A percentile compares a stretch with the other conserved stretches of the same genome.
phyloP scores from a whole-genome alignment of 139 green algal genomes.

The Chlorella sorokiniana region DNA sequence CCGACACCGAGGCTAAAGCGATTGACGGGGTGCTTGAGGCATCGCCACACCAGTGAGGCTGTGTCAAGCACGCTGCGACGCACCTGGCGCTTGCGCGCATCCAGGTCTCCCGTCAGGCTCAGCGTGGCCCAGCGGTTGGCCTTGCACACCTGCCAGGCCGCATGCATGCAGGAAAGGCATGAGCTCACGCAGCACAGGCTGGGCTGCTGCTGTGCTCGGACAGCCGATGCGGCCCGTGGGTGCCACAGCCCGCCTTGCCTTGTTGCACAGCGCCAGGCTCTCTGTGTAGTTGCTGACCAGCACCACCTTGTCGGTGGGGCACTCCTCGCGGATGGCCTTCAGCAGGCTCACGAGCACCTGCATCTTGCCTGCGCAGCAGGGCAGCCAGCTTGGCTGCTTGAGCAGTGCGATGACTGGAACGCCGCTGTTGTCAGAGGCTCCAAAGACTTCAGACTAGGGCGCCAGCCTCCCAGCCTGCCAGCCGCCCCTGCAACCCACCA shows the following conservation, averaged over 20 bases:
- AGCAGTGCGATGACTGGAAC: background rate
- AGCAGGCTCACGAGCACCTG: conserved; percentile 65
- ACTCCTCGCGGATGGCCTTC: conserved; percentile 46
- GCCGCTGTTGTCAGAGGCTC: too few species aligned
- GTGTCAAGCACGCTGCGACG: background rate
- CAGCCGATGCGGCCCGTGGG: background rate
- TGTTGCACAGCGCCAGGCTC: conserved; percentile 84
- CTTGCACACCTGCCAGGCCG: conserved; percentile 69
- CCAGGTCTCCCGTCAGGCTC: conserved; percentile 86
- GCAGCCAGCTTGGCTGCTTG: background rate
- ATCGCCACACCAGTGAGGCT: too few species aligned
- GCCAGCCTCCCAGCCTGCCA: background rate
- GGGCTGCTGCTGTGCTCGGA: background rate
- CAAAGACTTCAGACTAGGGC: background rate
- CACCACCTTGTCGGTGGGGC: conserved; percentile 76
- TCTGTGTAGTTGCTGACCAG: conserved; percentile 94
- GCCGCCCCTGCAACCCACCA: conserved; percentile 12
- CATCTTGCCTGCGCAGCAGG: conserved; percentile 52
- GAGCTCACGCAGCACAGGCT: background rate
- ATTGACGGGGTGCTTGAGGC: too few species aligned
- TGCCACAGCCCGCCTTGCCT: background rate
- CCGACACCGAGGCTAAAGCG: too few species aligned
- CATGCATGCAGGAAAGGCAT: background rate
- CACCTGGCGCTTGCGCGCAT: conserved; percentile 85
- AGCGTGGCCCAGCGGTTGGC: conserved; percentile 83